Conservation (phyloP, 1,284 basidiomycete species). For the Cerrena zonata region DNA sequence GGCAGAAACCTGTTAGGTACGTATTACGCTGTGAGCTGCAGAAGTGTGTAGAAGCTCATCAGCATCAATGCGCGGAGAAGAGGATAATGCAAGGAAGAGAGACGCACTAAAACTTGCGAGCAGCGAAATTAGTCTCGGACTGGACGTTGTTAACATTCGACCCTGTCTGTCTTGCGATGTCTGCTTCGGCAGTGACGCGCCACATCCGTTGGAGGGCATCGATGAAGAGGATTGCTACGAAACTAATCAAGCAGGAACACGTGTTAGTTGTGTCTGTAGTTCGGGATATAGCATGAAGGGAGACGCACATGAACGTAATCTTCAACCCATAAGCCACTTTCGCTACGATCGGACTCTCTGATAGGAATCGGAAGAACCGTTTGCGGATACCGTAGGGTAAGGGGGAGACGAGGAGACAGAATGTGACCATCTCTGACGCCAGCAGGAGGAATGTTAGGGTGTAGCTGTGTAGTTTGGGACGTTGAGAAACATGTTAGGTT, state of each 20-base stretch:
- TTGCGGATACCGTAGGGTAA: conserved; percentile 72
- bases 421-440: conserved; percentile 72
- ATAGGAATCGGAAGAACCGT: conserved; percentile 71
- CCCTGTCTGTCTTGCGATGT: conserved; percentile 60
- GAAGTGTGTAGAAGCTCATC: neutral
- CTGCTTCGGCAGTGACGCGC: conserved; percentile 73
- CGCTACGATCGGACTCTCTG: conserved; percentile 60
- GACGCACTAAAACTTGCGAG: conserved; percentile 89
- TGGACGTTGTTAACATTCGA: conserved; percentile 59
- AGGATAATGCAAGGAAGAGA: conserved; percentile 1
- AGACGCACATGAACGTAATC: conserved; percentile 85
- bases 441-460: conserved; percentile 73
- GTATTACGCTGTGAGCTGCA: conserved; percentile 73
- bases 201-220: conserved; percentile 93
- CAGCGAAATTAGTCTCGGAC: conserved; percentile 80
- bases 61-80: conserved; percentile 3
- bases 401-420: conserved; percentile 70
- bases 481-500: neutral
- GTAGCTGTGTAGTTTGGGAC: conserved; percentile 41
- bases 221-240: conserved; percentile 79
- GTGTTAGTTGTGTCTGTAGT: neutral
- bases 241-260: conserved; percentile 43
- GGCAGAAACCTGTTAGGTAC: conserved; percentile 87
- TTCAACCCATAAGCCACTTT: conserved; percentile 80
- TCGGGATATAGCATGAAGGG: neutral